Evolutionary conservation across 345 rosid genomes (phyloP), one percentile per base, ranked within the genome.

Genomic region (Lumnitzera racemosa): DNA sequence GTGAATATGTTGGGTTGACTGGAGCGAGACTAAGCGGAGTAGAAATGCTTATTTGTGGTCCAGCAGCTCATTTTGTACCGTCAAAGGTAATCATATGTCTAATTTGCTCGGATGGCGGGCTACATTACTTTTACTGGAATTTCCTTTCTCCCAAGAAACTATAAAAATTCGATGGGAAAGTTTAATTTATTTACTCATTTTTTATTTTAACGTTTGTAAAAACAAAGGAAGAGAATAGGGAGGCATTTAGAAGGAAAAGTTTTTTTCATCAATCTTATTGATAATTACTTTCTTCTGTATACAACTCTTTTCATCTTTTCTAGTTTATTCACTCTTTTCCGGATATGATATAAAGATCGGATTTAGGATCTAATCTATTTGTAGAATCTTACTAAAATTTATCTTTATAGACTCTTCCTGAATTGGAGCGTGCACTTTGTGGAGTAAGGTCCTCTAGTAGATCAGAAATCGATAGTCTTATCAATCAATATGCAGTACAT

Each of bases 1-100:
- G 67, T 14, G 56, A 64, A 56, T 56, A 64, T 27, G 49, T 70
- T 16, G 74, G 78, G 20, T 65, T 74, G 15, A 59, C 78, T 2
- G 78, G 78, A 56, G 62, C 72, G 12, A 47, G 63, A 46, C 11
- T 67, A 24, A 29, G 62, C 17, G 78, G 75, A 36, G 57, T 20
- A 24, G 71, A 67, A 24, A 70, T 74, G 74, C 49, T 74, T 59
- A 55, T 59, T 4, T 66, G 75, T 36, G 74, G 74, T 49, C 64
- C 66, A 11, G 72, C 75, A n/a, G 66, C 69, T 51, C 74, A 74
- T 70, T 74, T 74, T 49, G 66, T 70, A 23, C 46, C 12, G 12
- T 59, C 78, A 9, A 59, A 66, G 61, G 74, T 66, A 69, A 16
- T 3, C 3, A 6, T 16, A 50, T 10, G 29, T 27, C 29, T 27